Percentiles rank a stretch among this genome's conserved stretches.
Conservation (phyloP, 768 basidiomycete genomes). For the Pisolithus microcarpus region DNA sequence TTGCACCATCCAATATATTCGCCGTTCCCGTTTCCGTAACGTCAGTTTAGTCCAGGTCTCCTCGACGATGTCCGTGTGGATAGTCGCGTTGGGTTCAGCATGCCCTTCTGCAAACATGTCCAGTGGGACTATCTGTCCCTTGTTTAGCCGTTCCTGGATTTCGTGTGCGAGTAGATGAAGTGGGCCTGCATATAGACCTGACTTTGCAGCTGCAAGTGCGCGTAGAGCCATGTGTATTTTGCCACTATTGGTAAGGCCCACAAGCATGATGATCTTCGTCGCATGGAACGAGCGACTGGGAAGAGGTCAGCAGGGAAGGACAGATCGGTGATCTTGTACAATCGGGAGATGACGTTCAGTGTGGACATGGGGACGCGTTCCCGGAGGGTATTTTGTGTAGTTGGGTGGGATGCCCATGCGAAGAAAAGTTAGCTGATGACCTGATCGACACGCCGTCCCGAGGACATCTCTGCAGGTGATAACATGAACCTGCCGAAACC, state of each 20-base stretch:
- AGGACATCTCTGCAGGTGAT: slow-evolving; percentile 18
- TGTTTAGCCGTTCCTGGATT: slow-evolving; percentile 85
- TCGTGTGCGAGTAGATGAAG: no score
- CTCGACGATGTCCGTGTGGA: slow-evolving; percentile 17
- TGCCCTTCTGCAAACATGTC: slow-evolving; percentile 44
- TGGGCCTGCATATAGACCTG: no score
- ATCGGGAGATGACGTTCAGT: no score
- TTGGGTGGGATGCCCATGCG: slow-evolving; percentile 35
- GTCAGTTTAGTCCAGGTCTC: slow-evolving; percentile 13
- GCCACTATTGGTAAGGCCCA: slow-evolving; percentile 82
- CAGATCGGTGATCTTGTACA: no score
- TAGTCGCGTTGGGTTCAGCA: slow-evolving; percentile 33
- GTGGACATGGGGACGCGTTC: slow-evolving; percentile 25
- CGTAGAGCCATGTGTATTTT: slow-evolving; percentile 64
- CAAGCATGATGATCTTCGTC: slow-evolving; percentile 85
- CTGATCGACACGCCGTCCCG: slow-evolving; percentile 25
- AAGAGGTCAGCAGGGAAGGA: slow-evolving; percentile 45
- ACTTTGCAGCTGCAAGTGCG: no score
- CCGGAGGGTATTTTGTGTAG: no score
- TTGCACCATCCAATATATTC: no score
- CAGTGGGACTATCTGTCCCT: slow-evolving; percentile 76
- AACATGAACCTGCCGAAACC: slow-evolving; percentile 19
- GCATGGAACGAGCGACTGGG: slow-evolving; percentile 46
- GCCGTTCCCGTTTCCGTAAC: no score
- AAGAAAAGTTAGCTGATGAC: no score